Evolutionary conservation across 148 eudicot genomes (phyloP), one percentile per base, ranked within the genome.

Genomic region (Rhododendron simsii): DNA sequence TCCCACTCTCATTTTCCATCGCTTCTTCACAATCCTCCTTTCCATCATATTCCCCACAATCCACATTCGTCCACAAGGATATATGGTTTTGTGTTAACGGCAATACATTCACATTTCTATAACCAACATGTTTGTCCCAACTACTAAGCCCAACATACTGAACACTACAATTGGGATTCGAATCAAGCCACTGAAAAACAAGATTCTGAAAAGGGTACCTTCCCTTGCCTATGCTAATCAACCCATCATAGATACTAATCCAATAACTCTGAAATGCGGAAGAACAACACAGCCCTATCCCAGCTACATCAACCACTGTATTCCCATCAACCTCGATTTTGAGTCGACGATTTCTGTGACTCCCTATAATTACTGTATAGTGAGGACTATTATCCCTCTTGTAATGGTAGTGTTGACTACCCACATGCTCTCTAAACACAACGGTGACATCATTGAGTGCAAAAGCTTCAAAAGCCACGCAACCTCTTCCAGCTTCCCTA

Each of bases 91-190:
- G 96, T 9, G 95, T 95, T 44, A 95, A 47, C 7, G 99, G 98
- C 86, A 95, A 71, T 35, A 96, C 97, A 86, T 90, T 95, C 57
- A 96, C 95, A 88, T 96, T 96, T 88, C 99, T 89, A 91, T 96
- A 96, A 50, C 98, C 98, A 73, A 96, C 99, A 86, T 96, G 99
- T 86, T 94, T 94, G 85, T 96, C 99, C 99, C 99, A 96, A 85
- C 99, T 96, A 86, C 99, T 94, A 81, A 96, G 93, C 79, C 99
- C 99, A 69, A 96, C 94, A 88, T 96, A 96, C 87, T 94, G 99
- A 86, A 96, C 96, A 80, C 83, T 94, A 35, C 93, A 84, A 88
- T 93, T 96, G 2, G 98, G 99, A 79, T 95, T 92, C 13, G 98
- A 87, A 89, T 96, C 99, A 83, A 94, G 95, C 99, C 99, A 96